Percentiles rank a stretch among this genome's conserved stretches.
Evolutionary conservation across 2,329 filamentous ascomycete species (phyloP).

Genomic region (Clonostachys rosea): DNA sequence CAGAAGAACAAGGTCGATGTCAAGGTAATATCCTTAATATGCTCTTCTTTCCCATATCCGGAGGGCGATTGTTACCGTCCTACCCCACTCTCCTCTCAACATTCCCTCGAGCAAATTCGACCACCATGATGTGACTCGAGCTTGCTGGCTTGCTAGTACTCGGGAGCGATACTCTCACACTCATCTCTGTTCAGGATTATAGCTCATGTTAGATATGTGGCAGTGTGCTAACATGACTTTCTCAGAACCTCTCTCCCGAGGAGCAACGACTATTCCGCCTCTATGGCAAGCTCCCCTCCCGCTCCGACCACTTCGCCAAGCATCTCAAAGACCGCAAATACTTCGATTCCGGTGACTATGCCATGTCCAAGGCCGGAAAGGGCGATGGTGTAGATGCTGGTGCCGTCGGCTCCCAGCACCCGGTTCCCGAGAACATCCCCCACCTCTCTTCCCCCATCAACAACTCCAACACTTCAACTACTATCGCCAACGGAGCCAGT

Average conservation of each 20-base stretch:
- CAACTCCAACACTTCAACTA: constrained; percentile 15
- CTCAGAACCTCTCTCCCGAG: constrained; percentile 82
- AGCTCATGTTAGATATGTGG: too few relatives aligned
- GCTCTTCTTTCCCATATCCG: neutral
- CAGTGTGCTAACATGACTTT: too few relatives aligned
- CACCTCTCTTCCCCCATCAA: constrained; percentile 70
- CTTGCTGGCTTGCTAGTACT: too few relatives aligned
- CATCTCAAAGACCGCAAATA: constrained; percentile 99
- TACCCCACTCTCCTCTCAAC: too few relatives aligned
- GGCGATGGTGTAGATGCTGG: constrained; percentile 91
- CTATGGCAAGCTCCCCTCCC: constrained; percentile 96
- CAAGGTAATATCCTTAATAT: constrained; percentile 57
- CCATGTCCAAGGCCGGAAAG: constrained; percentile 95
- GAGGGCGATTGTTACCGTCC: too few relatives aligned
- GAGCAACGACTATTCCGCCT: constrained; percentile 96
- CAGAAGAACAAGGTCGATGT: constrained; percentile 99
- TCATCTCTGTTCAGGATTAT: too few relatives aligned
- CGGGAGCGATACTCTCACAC: too few relatives aligned
- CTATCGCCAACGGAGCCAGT: constrained; percentile 15
- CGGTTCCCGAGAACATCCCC: constrained; percentile 90
- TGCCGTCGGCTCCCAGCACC: constrained; percentile 90
- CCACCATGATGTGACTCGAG: too few relatives aligned
- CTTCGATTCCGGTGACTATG: constrained; percentile 95
- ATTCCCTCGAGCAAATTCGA: too few relatives aligned
- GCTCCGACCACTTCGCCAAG: constrained; percentile 95